Conservation (phyloP, 768 basidiomycete genomes). For the Dioszegia hungarica region DNA sequence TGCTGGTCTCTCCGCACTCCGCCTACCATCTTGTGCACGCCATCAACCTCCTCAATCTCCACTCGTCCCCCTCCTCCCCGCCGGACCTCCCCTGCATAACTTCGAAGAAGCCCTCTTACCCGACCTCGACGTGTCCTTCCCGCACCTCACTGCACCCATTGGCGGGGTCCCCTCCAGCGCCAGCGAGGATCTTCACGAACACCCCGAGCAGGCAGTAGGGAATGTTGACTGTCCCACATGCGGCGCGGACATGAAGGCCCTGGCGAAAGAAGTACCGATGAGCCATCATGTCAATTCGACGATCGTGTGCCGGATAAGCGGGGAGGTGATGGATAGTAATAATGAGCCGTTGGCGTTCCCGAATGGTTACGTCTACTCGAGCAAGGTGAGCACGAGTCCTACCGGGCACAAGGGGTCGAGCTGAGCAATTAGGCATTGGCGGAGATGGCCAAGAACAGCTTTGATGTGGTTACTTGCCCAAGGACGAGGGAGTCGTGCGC, state of each 20-base stretch:
- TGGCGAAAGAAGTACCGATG: conserved; percentile 80
- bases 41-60: conserved; percentile 8
- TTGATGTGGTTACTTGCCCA: conserved; percentile 78
- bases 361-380: conserved; percentile 87
- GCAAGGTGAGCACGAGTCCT: conserved; percentile 60
- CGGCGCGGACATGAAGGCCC: conserved; percentile 66
- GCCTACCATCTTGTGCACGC: conserved; percentile 73
- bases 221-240: conserved; percentile 78
- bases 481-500: conserved; percentile 63
- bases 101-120: conserved; percentile 24
- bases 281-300: conserved; percentile 94
- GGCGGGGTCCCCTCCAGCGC: conserved; percentile 7
- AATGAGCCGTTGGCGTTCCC: conserved; percentile 90
- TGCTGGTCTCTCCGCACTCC: conserved; percentile 84
- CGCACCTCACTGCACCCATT: conserved; percentile 19
- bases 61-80: conserved; percentile 28
- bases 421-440: conserved; percentile 61
- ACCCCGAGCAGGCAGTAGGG: conserved; percentile 33
- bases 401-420: background rate
- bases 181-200: conserved; percentile 24
- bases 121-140: conserved; percentile 3
- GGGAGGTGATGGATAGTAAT: conserved; percentile 90
- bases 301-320: conserved; percentile 84
- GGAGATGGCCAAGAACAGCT: conserved; percentile 77
- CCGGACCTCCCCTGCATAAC: conserved; percentile 39